A percentile compares a stretch with the other conserved stretches of the same genome.
Evolutionary conservation across 805 yeast species (phyloP).

Genomic region (Wickerhamiella cacticola): DNA sequence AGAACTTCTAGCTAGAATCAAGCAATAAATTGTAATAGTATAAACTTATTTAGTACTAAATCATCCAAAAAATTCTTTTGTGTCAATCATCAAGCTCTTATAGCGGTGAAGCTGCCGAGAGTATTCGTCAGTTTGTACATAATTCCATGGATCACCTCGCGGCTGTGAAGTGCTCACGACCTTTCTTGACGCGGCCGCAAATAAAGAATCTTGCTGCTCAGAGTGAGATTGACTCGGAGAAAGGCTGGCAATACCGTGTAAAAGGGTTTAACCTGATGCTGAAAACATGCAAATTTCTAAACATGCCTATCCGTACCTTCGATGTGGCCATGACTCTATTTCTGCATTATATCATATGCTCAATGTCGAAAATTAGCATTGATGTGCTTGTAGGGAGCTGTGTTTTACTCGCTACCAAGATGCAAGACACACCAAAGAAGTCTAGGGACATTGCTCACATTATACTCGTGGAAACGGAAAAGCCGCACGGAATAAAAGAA

Average conservation of each 20-base stretch:
- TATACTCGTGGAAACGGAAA: neutral
- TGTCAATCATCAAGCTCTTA: too few species aligned
- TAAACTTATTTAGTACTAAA: too few species aligned
- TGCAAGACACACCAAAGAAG: constrained; percentile 75
- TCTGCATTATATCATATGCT: constrained; percentile 57
- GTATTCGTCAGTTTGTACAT: constrained; percentile 9
- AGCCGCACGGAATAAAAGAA: constrained; percentile 7
- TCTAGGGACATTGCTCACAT: constrained; percentile 6
- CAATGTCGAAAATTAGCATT: neutral
- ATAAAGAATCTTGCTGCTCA: constrained; percentile 39
- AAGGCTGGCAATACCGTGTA: constrained; percentile 41
- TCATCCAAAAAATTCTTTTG: too few species aligned
- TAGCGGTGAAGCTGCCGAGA: neutral
- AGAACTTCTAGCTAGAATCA: too few species aligned
- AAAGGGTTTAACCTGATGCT: constrained; percentile 22
- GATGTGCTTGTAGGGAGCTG: constrained; percentile 33
- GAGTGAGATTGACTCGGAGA: constrained; percentile 39
- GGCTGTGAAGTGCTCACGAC: constrained; percentile 34
- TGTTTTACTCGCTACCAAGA: constrained; percentile 58
- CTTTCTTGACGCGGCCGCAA: constrained; percentile 46
- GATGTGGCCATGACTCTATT: constrained; percentile 61
- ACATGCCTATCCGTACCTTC: constrained; percentile 50
- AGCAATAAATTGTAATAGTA: neutral
- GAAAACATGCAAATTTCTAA: constrained; percentile 18
- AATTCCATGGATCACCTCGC: constrained; percentile 8